Conservation (phyloP, 371 early-diverging fungal species). For the Mortierella sp. region DNA sequence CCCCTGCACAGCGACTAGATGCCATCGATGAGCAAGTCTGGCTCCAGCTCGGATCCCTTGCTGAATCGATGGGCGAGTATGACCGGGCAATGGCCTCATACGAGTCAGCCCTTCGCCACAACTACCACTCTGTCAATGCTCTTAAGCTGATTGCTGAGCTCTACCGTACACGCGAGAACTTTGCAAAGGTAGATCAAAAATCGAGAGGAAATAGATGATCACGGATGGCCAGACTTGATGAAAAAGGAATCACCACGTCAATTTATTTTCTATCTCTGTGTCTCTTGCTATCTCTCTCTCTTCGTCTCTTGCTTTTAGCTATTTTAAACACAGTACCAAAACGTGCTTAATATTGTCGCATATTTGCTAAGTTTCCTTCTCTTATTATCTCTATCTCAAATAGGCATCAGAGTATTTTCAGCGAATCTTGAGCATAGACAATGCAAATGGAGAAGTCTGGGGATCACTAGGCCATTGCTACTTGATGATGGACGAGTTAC, state of each 20-base stretch:
- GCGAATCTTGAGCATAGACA: conserved; percentile 83
- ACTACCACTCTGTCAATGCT: conserved; percentile 86
- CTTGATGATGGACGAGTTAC: conserved; percentile 93
- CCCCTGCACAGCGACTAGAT: conserved; percentile 71
- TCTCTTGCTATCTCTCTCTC: no score
- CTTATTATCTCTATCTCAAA: no score
- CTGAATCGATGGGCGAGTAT: conserved; percentile 80
- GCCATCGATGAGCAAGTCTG: conserved; percentile 81
- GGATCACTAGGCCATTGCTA: conserved; percentile 94
- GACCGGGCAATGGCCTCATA: conserved; percentile 87
- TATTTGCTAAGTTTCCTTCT: no score
- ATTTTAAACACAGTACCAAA: not conserved
- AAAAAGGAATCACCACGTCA: no score
- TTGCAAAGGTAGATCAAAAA: conserved; percentile 60
- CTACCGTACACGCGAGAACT: conserved; percentile 75
- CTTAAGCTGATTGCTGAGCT: conserved; percentile 78
- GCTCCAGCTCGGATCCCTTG: conserved; percentile 77
- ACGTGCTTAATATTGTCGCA: no score
- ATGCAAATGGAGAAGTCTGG: conserved; percentile 91
- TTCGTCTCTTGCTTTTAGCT: no score
- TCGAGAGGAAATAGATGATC: no score
- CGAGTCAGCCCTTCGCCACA: conserved; percentile 88
- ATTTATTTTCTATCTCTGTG: no score
- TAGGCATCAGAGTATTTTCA: conserved; percentile 92
- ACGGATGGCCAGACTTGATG: no score